These are phyloP conservation scores for Pestalotiopsis sp. DNA, from an alignment of 2,329 filamentous ascomycete genomes.

Conservation along the genomic window DNA sequence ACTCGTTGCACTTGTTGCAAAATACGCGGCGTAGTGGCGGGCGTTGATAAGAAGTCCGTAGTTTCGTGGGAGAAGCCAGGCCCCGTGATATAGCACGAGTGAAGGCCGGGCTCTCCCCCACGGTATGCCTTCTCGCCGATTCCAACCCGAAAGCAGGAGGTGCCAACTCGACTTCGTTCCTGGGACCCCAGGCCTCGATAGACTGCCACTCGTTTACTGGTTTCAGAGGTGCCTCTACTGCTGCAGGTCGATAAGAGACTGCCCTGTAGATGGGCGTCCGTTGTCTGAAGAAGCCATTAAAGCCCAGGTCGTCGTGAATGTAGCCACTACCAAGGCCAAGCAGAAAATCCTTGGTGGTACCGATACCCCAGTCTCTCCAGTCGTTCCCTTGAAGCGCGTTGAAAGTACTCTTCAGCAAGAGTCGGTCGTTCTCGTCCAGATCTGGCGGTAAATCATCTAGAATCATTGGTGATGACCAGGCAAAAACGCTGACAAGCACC, in stretches of 20 bases:
- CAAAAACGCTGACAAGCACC: conserved; percentile 51
- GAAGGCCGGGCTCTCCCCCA: conserved; percentile 48
- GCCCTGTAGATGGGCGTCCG: conserved; percentile 35
- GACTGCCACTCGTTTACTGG: conserved; percentile 42
- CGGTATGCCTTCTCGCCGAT: conserved; percentile 45
- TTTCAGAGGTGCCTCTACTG: conserved; percentile 35
- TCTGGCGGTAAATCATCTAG: conserved; percentile 45
- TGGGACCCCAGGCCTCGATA: conserved; percentile 40
- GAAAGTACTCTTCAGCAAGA: conserved; percentile 44
- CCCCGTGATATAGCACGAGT: conserved; percentile 39
- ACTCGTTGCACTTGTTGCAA: conserved; percentile 78
- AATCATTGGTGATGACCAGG: conserved; percentile 43
- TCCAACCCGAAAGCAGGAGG: conserved; percentile 28
- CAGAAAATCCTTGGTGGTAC: conserved; percentile 53
- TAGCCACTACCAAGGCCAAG: conserved; percentile 49
- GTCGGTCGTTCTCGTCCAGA: conserved; percentile 47
- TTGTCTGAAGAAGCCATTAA: conserved; percentile 45
- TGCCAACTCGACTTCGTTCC: conserved; percentile 26
- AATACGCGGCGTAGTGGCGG: conserved; percentile 71
- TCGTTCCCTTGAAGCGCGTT: conserved; percentile 48
- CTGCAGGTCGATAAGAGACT: conserved; percentile 34
- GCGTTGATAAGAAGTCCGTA: conserved; percentile 50
- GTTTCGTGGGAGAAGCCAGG: conserved; percentile 45
- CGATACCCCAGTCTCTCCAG: conserved; percentile 49
- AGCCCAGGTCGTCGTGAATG: conserved; percentile 35